Evolutionary conservation across 257 asterid genomes (phyloP).

Genomic region (Nicotiana obtusifolia): DNA sequence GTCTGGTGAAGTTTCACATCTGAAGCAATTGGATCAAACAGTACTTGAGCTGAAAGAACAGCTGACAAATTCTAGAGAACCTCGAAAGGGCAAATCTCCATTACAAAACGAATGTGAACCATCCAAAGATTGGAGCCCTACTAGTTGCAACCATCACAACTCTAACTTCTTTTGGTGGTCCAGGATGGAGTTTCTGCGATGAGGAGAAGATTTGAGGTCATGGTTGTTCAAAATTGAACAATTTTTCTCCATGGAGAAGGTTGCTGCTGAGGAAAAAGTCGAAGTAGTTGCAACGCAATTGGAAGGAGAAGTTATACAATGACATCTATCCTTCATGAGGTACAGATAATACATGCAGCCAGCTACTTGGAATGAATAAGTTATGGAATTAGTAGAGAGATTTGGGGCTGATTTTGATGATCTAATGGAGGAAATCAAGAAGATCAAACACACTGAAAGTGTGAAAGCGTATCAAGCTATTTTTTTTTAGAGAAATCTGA

Average conservation of each 20-base stretch:
- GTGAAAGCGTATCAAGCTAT: neutral
- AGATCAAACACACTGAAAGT: no score
- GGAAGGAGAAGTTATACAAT: neutral
- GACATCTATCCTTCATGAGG: no score
- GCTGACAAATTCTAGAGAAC: neutral
- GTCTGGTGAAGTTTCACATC: no score
- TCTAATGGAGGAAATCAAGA: neutral
- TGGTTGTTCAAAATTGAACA: neutral
- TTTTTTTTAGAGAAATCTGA: neutral
- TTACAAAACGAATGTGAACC: neutral
- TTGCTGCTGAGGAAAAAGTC: no score
- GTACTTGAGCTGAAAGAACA: no score
- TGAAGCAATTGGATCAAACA: no score
- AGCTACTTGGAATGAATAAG: no score
- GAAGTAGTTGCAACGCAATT: neutral
- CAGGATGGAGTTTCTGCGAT: no score
- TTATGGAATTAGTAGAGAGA: neutral
- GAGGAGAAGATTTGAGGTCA: neutral
- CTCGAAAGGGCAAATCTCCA: no score
- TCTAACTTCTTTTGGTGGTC: neutral
- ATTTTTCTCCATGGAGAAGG: neutral
- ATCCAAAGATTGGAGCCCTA: no score
- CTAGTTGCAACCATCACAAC: no score
- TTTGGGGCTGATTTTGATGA: neutral
- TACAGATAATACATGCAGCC: no score